These are phyloP conservation scores for Porphyrellus cyaneotinctus DNA, from an alignment of 768 basidiomycete genomes.

Conservation along the genomic window DNA sequence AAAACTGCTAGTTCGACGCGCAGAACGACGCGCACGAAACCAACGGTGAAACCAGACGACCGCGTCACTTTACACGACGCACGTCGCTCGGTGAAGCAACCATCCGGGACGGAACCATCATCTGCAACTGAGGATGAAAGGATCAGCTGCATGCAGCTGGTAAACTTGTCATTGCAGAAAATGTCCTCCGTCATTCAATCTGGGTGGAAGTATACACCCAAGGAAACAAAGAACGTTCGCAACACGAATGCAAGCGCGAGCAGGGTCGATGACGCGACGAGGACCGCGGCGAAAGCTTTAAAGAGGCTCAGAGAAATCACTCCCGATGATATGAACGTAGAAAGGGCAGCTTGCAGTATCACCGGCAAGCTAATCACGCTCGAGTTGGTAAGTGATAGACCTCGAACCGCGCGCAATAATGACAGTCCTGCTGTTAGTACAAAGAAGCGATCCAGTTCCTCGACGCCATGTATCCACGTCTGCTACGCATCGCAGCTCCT, in stretches of 20 bases:
- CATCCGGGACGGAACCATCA: not conserved
- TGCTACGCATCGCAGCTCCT: conserved; percentile 24
- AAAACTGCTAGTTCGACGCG: conserved; percentile 4
- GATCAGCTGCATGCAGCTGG: conserved; percentile 52
- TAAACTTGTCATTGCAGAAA: conserved; percentile 59
- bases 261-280: conserved; percentile 32
- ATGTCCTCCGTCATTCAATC: conserved; percentile 50
- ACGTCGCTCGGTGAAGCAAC: conserved; percentile 28
- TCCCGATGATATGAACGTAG: conserved; percentile 57
- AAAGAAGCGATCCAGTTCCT: conserved; percentile 47
- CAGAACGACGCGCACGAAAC: conserved; percentile 14
- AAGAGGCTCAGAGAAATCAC: conserved; percentile 41
- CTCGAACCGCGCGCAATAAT: not conserved
- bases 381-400: conserved; percentile 57
- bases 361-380: conserved; percentile 62
- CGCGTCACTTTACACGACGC: conserved; percentile 19
- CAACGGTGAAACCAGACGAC: not conserved
- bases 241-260: conserved; percentile 26
- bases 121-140: conserved; percentile 35
- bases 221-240: conserved; percentile 24
- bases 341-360: conserved; percentile 67
- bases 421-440: conserved; percentile 38
- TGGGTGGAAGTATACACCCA: conserved; percentile 49
- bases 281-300: conserved; percentile 43
- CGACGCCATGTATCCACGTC: conserved; percentile 41